These are phyloP conservation scores for Trichoderma brevicompactum DNA, from an alignment of 2,329 filamentous ascomycete species.

Conservation along the genomic window DNA sequence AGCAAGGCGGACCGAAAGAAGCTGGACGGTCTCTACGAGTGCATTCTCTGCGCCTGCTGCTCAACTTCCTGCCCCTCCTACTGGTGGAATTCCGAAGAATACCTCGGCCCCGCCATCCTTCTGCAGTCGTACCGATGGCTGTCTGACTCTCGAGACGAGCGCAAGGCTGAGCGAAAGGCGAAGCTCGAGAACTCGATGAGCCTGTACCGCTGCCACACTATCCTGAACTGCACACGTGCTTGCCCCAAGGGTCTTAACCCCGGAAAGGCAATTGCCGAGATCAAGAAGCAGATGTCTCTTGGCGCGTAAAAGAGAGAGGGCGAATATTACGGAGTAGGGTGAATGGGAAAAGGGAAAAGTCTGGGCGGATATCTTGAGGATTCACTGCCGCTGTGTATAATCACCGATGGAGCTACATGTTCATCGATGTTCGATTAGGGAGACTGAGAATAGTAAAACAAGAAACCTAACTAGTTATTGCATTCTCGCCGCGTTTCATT, in stretches of 20 bases:
- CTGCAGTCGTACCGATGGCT: slow-evolving; percentile 99
- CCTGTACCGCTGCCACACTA: slow-evolving; percentile 98
- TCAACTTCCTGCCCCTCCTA: slow-evolving; percentile 99
- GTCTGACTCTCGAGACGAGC: slow-evolving; percentile 91
- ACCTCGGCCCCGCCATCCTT: slow-evolving; percentile 94
- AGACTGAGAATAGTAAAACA: slow-evolving; percentile 25
- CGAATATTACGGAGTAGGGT: not conserved
- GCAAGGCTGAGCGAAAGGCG: slow-evolving; percentile 82
- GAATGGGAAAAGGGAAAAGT: not conserved
- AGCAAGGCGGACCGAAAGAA: slow-evolving; percentile 91
- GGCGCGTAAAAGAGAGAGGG: slow-evolving; percentile 30
- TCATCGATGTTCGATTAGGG: slow-evolving; percentile 24
- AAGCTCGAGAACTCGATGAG: slow-evolving; percentile 98
- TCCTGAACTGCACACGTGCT: slow-evolving; percentile 96
- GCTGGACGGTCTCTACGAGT: slow-evolving; percentile 98
- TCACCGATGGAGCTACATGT: slow-evolving; percentile 28
- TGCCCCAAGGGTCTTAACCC: slow-evolving; percentile 99
- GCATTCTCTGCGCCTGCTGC: slow-evolving; percentile 99
- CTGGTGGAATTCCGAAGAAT: slow-evolving; percentile 99
- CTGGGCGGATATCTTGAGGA: slow-evolving; percentile 13
- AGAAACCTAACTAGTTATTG: not conserved
- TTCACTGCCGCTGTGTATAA: slow-evolving; percentile 26
- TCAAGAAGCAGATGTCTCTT: slow-evolving; percentile 93
- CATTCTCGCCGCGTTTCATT: not conserved
- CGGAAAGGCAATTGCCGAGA: slow-evolving; percentile 91